These are phyloP conservation scores for Ceratocystis huliohia DNA, from an alignment of 2,329 filamentous ascomycete genomes.

Conservation along the genomic window DNA sequence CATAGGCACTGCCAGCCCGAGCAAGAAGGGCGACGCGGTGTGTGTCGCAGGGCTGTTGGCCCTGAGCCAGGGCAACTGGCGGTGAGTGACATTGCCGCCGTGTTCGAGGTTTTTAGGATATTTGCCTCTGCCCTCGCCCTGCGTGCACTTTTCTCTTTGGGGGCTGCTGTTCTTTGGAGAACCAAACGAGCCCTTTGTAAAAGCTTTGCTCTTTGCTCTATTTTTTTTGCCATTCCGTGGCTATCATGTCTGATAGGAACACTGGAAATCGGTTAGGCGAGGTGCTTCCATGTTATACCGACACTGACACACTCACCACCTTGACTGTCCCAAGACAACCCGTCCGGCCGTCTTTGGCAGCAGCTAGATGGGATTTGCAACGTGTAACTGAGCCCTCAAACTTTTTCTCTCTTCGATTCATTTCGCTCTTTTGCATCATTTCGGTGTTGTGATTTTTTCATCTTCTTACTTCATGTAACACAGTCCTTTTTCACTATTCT, in stretches of 20 bases:
- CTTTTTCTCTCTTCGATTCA: conserved; percentile 3
- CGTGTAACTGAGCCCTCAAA: too few species aligned
- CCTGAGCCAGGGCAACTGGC: conserved; percentile 84
- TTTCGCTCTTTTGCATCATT: conserved; percentile 11
- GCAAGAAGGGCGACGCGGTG: conserved; percentile 70
- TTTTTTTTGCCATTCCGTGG: not conserved
- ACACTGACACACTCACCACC: too few species aligned
- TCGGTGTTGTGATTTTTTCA: not conserved
- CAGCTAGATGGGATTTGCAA: too few species aligned
- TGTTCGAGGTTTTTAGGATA: not conserved
- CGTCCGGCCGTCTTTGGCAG: too few species aligned
- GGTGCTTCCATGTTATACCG: not conserved
- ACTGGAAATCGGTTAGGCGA: not conserved
- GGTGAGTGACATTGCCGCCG: conserved; percentile 12
- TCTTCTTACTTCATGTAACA: conserved; percentile 7
- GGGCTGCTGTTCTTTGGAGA: too few species aligned
- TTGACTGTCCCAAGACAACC: too few species aligned
- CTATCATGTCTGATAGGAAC: conserved; percentile 6
- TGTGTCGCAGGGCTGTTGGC: conserved; percentile 82
- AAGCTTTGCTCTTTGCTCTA: not conserved
- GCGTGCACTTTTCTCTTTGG: not conserved
- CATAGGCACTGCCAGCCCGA: conserved; percentile 56
- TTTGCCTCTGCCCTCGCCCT: not conserved
- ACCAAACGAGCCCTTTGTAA: not conserved
- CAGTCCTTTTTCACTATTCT: conserved; percentile 3